A percentile compares a stretch with the other conserved stretches of the same genome.
These are phyloP conservation scores for Penicillium sp. DNA, from an alignment of 2,329 filamentous ascomycete species.

Conservation along the genomic window DNA sequence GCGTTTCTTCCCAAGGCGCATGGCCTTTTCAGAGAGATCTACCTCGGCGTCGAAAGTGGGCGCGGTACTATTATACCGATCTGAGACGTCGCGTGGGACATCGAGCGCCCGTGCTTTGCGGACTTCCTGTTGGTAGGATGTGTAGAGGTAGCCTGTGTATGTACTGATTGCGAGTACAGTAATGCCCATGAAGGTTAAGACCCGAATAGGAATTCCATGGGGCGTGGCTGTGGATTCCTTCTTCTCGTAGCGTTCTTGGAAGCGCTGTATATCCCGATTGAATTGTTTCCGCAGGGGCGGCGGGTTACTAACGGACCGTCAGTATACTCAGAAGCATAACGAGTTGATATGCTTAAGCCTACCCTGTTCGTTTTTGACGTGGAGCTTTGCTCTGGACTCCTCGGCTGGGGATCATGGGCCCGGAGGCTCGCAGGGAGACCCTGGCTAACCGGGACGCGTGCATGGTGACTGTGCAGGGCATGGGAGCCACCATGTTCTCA, in stretches of 20 bases:
- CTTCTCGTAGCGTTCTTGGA: constrained; percentile 23
- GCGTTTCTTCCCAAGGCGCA: constrained; percentile 47
- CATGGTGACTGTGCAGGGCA: constrained; percentile 25
- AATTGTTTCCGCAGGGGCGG: constrained; percentile 25
- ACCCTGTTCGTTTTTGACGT: constrained; percentile 25
- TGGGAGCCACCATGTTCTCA: background rate
- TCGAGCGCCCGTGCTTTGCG: constrained; percentile 34
- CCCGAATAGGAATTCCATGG: constrained; percentile 6
- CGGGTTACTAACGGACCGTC: constrained; percentile 12
- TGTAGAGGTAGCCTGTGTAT: constrained; percentile 50
- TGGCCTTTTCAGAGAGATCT: constrained; percentile 48
- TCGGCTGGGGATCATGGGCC: constrained; percentile 15
- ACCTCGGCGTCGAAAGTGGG: constrained; percentile 52
- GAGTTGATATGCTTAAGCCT: background rate
- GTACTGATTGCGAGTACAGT: constrained; percentile 46
- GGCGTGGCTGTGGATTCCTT: constrained; percentile 6
- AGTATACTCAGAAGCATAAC: background rate
- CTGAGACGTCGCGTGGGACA: constrained; percentile 49
- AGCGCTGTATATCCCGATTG: constrained; percentile 29
- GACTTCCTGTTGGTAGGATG: constrained; percentile 45
- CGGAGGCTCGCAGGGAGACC: constrained; percentile 26
- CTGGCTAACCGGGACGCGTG: constrained; percentile 30
- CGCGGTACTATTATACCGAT: constrained; percentile 51
- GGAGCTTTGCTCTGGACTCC: constrained; percentile 22
- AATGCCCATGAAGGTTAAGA: constrained; percentile 38